A percentile compares a stretch with the other conserved stretches of the same genome.
Conservation (phyloP, 352 stramenopile genomes). For the Pythium scleroteichum region DNA sequence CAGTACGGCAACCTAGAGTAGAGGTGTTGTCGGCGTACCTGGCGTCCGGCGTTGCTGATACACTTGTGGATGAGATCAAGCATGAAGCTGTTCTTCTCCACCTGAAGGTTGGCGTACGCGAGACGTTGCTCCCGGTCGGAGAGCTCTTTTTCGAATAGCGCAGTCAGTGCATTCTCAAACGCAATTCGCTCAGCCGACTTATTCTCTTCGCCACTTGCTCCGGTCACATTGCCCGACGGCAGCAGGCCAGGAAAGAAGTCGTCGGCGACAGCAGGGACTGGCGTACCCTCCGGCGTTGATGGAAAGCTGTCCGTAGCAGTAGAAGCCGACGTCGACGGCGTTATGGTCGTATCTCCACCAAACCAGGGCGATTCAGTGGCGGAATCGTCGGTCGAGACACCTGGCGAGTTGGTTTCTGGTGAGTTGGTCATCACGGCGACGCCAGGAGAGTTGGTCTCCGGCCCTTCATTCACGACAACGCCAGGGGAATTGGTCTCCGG, state of each 20-base stretch:
- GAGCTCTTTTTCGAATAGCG: conserved; percentile 10
- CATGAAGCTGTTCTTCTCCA: conserved; percentile 26
- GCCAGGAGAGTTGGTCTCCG: too few species aligned
- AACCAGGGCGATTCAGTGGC: too few species aligned
- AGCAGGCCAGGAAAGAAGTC: conserved; percentile 12
- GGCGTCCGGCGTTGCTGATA: conserved; percentile 16
- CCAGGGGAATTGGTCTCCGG: background rate
- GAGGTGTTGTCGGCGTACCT: conserved; percentile 14
- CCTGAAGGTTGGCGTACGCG: conserved; percentile 9
- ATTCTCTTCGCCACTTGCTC: background rate
- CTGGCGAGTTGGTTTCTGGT: too few species aligned
- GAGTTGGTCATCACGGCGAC: too few species aligned
- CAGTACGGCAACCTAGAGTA: too few species aligned
- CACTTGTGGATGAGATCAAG: conserved; percentile 21
- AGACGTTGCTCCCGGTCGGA: conserved; percentile 17
- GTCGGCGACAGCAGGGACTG: background rate
- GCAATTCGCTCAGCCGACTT: conserved; percentile 14
- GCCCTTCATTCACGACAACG: background rate
- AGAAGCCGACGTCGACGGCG: too few species aligned
- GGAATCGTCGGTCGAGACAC: too few species aligned
- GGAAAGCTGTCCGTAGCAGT: too few species aligned
- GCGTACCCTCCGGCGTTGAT: too few species aligned
- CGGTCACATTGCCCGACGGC: conserved; percentile 3
- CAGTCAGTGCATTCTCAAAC: conserved; percentile 16
- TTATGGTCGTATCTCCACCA: too few species aligned